Evolutionary conservation across 2,329 filamentous ascomycete genomes (phyloP).

Genomic region (Alternaria conjuncta): DNA sequence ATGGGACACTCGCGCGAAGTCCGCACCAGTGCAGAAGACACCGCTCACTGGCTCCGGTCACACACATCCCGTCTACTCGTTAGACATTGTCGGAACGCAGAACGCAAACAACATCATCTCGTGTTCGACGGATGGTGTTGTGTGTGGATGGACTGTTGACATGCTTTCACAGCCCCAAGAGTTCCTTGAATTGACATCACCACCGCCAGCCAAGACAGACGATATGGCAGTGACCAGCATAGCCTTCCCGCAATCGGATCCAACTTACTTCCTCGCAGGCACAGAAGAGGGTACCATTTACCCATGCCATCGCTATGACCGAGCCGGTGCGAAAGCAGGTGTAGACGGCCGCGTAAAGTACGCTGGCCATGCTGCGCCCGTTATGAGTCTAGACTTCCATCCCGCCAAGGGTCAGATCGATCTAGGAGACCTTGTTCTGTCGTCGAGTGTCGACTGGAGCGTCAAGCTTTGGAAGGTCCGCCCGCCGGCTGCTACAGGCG

Average conservation of each 20-base stretch:
- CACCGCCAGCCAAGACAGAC: constrained; percentile 80
- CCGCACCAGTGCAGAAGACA: constrained; percentile 87
- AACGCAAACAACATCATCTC: constrained; percentile 99
- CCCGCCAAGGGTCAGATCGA: constrained; percentile 91
- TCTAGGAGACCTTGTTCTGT: constrained; percentile 89
- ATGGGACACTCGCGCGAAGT: constrained; percentile 92
- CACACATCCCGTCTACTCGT: constrained; percentile 93
- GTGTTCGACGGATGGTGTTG: constrained; percentile 93
- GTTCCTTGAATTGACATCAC: constrained; percentile 84
- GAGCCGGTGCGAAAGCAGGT: constrained; percentile 94
- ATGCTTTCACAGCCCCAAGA: constrained; percentile 98
- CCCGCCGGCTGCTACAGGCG: constrained; percentile 72
- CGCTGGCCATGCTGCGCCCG: constrained; percentile 86
- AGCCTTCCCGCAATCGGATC: constrained; percentile 92
- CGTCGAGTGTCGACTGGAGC: constrained; percentile 94
- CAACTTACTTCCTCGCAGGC: constrained; percentile 95
- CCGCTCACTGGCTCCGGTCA: constrained; percentile 93
- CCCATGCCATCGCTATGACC: constrained; percentile 95
- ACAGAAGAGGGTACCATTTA: constrained; percentile 97
- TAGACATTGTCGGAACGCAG: constrained; percentile 95
- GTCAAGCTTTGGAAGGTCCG: constrained; percentile 97
- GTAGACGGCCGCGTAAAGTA: constrained; percentile 90
- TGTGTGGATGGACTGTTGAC: constrained; percentile 97
- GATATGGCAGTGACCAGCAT: constrained; percentile 94
- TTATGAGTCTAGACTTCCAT: constrained; percentile 96